Base-by-base conservation (phyloP, 2,329 filamentous ascomycete genomes). In the Nigrospora osmanthi region DNA sequence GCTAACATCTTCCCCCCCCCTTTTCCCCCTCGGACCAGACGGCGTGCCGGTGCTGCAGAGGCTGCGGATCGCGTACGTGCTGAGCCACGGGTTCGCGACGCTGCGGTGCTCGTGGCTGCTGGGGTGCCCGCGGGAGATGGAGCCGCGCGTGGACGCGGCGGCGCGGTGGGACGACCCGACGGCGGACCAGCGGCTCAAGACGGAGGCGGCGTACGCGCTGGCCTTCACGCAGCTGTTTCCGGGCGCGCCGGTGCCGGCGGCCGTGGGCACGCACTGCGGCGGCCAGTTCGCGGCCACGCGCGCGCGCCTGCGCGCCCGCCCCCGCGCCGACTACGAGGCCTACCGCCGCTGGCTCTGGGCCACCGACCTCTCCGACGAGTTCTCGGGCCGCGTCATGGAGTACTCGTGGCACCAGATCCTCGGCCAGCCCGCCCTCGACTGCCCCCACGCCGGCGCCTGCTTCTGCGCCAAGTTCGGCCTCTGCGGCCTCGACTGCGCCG, bases 381-480 rank as follows among this genome's bases (percentile, higher is more conserved):
- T 65, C 28, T 71, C 68, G 16, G 75, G 75, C 1, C 61, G 75
- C 15, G 65, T 77, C 3, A 71, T 76, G 64, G 76, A 79, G 54
- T 78, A 74, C 52, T 49, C 76, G 13, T 80, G 75, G 75, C 76
- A 79, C 57, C 43, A 48, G 48, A 52, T 52, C 35, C 47, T 52
- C 7, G 49, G 49, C 16, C 42, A 67, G 48, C 55, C 63, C 15
- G 55, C 64, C 15, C 65, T 78, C 2, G 67, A 76, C 52, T 81
- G 76, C 48, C 76, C 77, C 0, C 59, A 62, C 15, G 73, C 73
- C 2, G 58, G 67, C 43, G 68, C 71, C 6, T 80, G 76, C 52
- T 80, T 80, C 53, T 81, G 77, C 57, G 72, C 75, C 35, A 67
- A 73, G 5, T 81, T 77, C 53, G 76, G 76, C 0, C 50, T 76